Percentiles rank a stretch among this genome's conserved stretches.
phyloP scores from a whole-genome alignment of 176 grass and related monocot species.

The Avena insularis region DNA sequence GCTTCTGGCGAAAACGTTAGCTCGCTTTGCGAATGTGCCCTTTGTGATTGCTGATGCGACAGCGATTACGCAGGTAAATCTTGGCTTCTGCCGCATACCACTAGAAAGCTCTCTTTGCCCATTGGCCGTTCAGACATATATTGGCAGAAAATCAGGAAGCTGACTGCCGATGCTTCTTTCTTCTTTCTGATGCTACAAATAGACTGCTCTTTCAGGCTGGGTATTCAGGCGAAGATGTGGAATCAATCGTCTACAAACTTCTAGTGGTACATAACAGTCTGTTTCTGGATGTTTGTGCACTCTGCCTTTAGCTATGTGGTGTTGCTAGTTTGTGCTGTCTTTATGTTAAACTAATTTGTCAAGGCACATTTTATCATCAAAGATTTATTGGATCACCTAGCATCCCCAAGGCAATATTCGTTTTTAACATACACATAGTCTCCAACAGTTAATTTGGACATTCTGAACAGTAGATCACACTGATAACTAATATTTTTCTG shows the following conservation, averaged over 20 bases:
- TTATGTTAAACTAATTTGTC: not conserved
- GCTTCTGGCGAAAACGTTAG: conserved; percentile 62
- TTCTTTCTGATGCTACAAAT: conserved; percentile 48
- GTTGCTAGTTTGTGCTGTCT: not conserved
- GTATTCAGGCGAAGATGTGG: conserved; percentile 68
- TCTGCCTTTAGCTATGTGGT: not conserved
- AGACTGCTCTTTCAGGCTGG: conserved; percentile 59
- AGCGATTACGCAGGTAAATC: conserved; percentile 56
- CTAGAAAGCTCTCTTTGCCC: not conserved
- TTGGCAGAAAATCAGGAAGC: conserved; percentile 1
- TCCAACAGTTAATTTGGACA: not conserved
- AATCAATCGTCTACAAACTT: conserved; percentile 68
- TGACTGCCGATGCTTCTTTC: conserved; percentile 23
- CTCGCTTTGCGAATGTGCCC: conserved; percentile 62
- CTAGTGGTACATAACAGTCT: conserved; percentile 50
- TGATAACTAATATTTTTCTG: too few relatives aligned
- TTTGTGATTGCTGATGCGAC: conserved; percentile 79
- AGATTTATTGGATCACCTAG: not conserved
- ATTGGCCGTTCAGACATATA: not conserved
- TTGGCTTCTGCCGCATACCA: not conserved
- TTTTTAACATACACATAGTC: not conserved
- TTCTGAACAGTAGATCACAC: not conserved
- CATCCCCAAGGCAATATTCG: not conserved
- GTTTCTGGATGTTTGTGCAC: conserved; percentile 7
- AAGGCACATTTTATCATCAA: not conserved